Evolutionary conservation across 2,329 filamentous ascomycete species (phyloP).

Genomic region (Cryphonectria japonica): DNA sequence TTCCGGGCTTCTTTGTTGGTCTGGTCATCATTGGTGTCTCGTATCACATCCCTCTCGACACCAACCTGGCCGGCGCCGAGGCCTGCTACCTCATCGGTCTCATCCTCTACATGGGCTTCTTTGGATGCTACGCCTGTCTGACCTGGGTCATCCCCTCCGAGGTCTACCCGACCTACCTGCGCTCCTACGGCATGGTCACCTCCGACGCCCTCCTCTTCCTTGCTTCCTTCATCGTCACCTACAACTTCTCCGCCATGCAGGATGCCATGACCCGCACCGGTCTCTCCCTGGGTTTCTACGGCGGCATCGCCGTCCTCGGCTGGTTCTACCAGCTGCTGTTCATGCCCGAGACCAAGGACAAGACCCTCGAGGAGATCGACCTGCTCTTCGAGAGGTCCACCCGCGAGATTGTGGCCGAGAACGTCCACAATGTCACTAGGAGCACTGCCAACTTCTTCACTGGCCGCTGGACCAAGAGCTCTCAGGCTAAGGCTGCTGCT

Average conservation of each 20-base stretch:
- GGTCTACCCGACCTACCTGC: constrained; percentile 73
- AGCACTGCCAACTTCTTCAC: constrained; percentile 27
- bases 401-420: constrained; percentile 63
- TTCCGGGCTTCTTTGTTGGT: constrained; percentile 73
- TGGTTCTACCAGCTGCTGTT: constrained; percentile 75
- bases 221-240: constrained; percentile 73
- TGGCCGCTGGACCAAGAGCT: constrained; percentile 21
- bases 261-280: constrained; percentile 68
- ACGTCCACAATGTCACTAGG: constrained; percentile 43
- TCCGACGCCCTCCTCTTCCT: constrained; percentile 71
- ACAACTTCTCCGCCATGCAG: constrained; percentile 75
- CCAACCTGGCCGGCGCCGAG: constrained; percentile 52
- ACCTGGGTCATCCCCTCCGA: constrained; percentile 71
- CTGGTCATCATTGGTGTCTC: constrained; percentile 67
- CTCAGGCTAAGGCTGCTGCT: constrained; percentile 14
- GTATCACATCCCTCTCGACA: constrained; percentile 58
- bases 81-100: constrained; percentile 70
- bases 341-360: constrained; percentile 76
- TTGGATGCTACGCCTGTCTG: constrained; percentile 66
- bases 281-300: constrained; percentile 72
- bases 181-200: constrained; percentile 74
- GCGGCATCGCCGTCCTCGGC: constrained; percentile 71
- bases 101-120: constrained; percentile 70
- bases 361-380: constrained; percentile 72
- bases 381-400: constrained; percentile 68